Base-by-base conservation (phyloP, 2,329 filamentous ascomycete species). In the Colletotrichum musae region DNA sequence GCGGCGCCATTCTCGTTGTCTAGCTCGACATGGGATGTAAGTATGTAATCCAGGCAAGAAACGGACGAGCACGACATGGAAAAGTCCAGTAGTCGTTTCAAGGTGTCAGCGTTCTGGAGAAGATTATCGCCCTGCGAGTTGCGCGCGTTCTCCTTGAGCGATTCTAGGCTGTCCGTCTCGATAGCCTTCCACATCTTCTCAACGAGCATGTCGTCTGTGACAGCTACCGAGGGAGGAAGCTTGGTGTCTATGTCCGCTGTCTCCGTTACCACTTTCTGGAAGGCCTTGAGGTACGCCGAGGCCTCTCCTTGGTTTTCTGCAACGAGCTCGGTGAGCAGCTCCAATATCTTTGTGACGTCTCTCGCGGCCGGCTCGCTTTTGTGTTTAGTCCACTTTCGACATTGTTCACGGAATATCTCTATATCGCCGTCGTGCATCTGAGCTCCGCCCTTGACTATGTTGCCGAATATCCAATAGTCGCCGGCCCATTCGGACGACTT, bases 271-370 rank as follows among this genome's bases (percentile, higher is more conserved):
- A 15, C 57, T 26, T 21, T n/a, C n/a, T 53, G 56, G 24, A 65
- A 65, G 7, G 63, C 63, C 10, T 53, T 65, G 4, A 65, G 24
- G n/a, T 65, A 65, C 7, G 63, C 63, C 1, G 48, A 18, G n/a
- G 63, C 50, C 5, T 65, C 48, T 4, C 47, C 63, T 13, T 53
- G 26, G 18, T 9, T 28, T 15, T 41, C 10, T 2, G 6, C 10
- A 2, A 51, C 48, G 39, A 65, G 36, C 5, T 6, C 57, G 1
- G 4, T 9, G 3, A 65, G 36, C 5, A 60, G 36, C 6, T 60
- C 36, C 56, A 65, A 3, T 9, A 54, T 26, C 5, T 12, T 2
- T 26, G 24, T 21, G 3, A 60, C 15, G 18, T n/a, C 39, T 12
- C 13, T 1, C n/a, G 24, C n/a, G 7, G 48, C 48, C 6, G 2